Evolutionary conservation across 768 basidiomycete species (phyloP), one percentile per base, ranked within the genome.

Genomic region (Trametes coccinea): DNA sequence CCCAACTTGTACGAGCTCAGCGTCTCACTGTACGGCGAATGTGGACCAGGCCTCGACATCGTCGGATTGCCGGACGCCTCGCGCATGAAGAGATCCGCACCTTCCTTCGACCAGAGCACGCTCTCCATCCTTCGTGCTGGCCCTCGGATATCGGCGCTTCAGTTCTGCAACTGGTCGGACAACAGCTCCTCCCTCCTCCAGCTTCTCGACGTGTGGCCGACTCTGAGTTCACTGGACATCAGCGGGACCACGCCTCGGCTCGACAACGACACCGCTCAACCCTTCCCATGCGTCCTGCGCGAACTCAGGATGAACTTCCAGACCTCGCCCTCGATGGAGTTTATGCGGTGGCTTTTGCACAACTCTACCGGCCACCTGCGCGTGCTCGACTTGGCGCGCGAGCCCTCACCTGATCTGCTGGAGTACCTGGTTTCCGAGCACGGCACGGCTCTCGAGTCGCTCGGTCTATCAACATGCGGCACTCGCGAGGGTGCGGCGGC

Each of bases 131-230:
- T 90, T 53, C 80, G 75, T 54, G 71, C 80, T 9, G 86, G 84
- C n/a, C 84, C 88, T 1, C 82, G 84, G 63, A 75, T 79, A 33
- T 70, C 73, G 7, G 73, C 78, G 5, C 77, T 91, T 4, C 80
- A 81, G 56, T 86, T 91, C 67, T 82, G 80, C 69, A 90, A 91
- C 69, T 90, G 87, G 87, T 85, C 89, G 10, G 82, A 85, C 62
- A 84, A 87, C 68, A 73, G 79, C 52, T 73, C 82, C 43, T 75
- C 81, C 14, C 74, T 90, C 53, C 74, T 78, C 49, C 85, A 88
- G 71, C 80, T 91, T 43, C 82, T 90, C 63, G 79, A 82, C 53
- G 75, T 86, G 57, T 90, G 85, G 83, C 80, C 87, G 2, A 76
- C 79, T 14, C 73, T 91, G 57, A 75, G 75, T 55, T 79, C 80